Evolutionary conservation across 1,284 basidiomycete genomes (phyloP).

Genomic region (Marasmius oreades): DNA sequence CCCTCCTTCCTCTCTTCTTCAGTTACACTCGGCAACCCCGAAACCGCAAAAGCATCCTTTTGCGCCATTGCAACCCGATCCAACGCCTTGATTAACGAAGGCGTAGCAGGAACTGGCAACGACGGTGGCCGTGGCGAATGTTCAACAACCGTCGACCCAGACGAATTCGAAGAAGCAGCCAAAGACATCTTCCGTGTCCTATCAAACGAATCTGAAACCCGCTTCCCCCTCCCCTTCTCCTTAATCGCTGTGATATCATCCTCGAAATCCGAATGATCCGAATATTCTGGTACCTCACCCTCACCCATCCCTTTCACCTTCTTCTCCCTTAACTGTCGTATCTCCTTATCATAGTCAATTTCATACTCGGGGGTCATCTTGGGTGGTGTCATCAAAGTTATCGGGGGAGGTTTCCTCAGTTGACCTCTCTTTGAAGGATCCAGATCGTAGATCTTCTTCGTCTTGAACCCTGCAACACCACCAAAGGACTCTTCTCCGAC

Average conservation of each 20-base stretch:
- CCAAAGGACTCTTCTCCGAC: constrained; percentile 14
- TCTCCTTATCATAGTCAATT: constrained; percentile 22
- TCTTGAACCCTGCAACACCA: constrained; percentile 3
- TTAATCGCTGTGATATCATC: constrained; percentile 23
- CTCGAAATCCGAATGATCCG: constrained; percentile 37
- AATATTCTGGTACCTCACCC: constrained; percentile 30
- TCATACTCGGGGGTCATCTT: constrained; percentile 13
- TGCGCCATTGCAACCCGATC: constrained; percentile 55
- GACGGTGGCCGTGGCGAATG: constrained; percentile 19
- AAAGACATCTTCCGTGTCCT: not conserved
- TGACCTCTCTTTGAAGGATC: constrained; percentile 27
- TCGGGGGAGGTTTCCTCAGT: constrained; percentile 15
- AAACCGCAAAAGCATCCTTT: constrained; percentile 37
- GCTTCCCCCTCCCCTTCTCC: constrained; percentile 5
- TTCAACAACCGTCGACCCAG: not conserved
- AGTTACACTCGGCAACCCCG: constrained; percentile 10
- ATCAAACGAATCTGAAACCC: constrained; percentile 11
- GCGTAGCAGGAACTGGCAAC: constrained; percentile 52
- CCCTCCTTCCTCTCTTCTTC: constrained; percentile 17
- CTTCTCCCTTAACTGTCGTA: constrained; percentile 14
- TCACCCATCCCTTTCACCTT: constrained; percentile 15
- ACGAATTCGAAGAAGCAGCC: constrained; percentile 1
- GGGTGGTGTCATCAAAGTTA: constrained; percentile 5
- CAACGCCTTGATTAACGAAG: constrained; percentile 56
- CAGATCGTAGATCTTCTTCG: constrained; percentile 30